Conservation (phyloP, 768 basidiomycete species). For the Tricholomella constricta region DNA sequence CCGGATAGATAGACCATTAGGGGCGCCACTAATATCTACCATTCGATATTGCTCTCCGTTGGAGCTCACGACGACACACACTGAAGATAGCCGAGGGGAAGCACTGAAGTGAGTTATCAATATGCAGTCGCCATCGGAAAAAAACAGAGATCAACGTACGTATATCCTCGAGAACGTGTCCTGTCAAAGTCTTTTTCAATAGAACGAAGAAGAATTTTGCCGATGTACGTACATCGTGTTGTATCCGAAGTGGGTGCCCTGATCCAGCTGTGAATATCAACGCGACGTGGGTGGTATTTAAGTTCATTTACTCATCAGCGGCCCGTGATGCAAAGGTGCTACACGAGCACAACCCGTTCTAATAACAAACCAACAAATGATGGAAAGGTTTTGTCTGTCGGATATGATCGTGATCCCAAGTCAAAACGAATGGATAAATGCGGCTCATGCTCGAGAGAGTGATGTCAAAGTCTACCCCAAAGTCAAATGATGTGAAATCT, state of each 20-base stretch:
- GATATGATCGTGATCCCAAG: slow-evolving; percentile 18
- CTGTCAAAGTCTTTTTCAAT: slow-evolving; percentile 4
- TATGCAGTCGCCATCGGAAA: background rate
- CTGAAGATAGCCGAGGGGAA: slow-evolving; percentile 30
- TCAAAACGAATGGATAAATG: slow-evolving; percentile 18
- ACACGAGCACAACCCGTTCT: slow-evolving; percentile 11
- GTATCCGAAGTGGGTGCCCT: slow-evolving; percentile 12
- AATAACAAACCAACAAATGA: slow-evolving; percentile 23
- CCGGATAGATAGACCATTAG: slow-evolving; percentile 45
- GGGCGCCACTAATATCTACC: slow-evolving; percentile 49
- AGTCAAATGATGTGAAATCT: slow-evolving; percentile 15
- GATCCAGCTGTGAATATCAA: slow-evolving; percentile 13
- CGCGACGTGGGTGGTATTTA: slow-evolving; percentile 17
- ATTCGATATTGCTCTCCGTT: slow-evolving; percentile 52
- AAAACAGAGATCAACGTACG: slow-evolving; percentile 7
- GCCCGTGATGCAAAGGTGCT: slow-evolving; percentile 20
- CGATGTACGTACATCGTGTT: slow-evolving; percentile 13
- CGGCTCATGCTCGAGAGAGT: slow-evolving; percentile 17
- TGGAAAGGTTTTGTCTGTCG: slow-evolving; percentile 19
- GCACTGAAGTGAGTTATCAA: slow-evolving; percentile 15
- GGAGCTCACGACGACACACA: slow-evolving; percentile 49
- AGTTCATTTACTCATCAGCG: slow-evolving; percentile 15
- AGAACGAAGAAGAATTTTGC: background rate
- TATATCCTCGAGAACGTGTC: slow-evolving; percentile 15
- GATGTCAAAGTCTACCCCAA: slow-evolving; percentile 11